These are phyloP conservation scores for Seiridium unicorne DNA, from an alignment of 2,329 filamentous ascomycete genomes.

Conservation along the genomic window DNA sequence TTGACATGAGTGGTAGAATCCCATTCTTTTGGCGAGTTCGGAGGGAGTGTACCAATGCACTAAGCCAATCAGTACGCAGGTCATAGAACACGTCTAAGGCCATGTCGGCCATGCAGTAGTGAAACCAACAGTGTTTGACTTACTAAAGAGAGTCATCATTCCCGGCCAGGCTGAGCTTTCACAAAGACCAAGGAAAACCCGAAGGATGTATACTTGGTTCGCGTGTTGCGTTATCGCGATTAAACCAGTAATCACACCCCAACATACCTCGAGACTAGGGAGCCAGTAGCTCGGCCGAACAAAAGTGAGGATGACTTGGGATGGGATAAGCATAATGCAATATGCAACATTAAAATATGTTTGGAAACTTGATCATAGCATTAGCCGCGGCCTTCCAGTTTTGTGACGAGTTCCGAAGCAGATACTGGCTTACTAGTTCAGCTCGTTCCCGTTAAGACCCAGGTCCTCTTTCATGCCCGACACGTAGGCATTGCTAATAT, in stretches of 20 bases:
- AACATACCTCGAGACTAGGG: conserved; percentile 29
- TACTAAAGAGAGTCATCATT: conserved; percentile 41
- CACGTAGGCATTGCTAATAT: conserved; percentile 33
- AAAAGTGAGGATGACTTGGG: conserved; percentile 34
- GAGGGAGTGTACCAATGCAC: conserved; percentile 40
- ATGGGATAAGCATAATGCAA: conserved; percentile 33
- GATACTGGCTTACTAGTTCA: conserved; percentile 19
- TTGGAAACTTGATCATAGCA: conserved; percentile 22
- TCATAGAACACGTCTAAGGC: background rate
- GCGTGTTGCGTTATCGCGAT: conserved; percentile 29
- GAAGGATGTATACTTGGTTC: conserved; percentile 35
- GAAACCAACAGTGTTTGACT: background rate
- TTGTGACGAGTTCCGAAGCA: background rate
- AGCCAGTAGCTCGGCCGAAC: conserved; percentile 34
- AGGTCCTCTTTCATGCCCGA: conserved; percentile 30
- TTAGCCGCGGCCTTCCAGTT: background rate
- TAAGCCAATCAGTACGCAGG: conserved; percentile 11
- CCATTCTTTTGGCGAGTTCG: conserved; percentile 50
- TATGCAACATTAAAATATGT: conserved; percentile 34
- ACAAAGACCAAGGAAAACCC: conserved; percentile 37
- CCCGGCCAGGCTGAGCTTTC: conserved; percentile 39
- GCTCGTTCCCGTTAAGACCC: conserved; percentile 11
- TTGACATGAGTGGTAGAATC: conserved; percentile 52
- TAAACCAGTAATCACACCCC: conserved; percentile 31
- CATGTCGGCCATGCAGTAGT: too few species aligned